Evolutionary conservation across 495 filamentous ascomycete species (phyloP), one percentile per base, ranked within the genome.

Genomic region (Lasiosphaeria ovina): DNA sequence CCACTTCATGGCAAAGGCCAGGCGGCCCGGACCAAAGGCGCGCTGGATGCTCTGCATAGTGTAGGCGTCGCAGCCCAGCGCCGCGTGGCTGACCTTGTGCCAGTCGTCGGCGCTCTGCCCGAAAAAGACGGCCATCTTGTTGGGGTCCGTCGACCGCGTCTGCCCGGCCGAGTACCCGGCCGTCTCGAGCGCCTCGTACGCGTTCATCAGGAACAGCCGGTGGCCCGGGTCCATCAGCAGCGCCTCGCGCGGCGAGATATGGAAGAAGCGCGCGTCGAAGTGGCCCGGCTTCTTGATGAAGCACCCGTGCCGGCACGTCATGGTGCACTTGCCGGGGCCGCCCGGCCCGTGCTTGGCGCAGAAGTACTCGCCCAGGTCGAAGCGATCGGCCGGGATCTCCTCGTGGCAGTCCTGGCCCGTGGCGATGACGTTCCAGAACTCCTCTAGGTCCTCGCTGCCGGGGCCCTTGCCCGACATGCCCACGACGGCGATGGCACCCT

Each of bases 161-260:
- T 87, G 76, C 68, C 92, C 88, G 0, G 90, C 87, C 33, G 94
- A 88, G 64, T 91, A 88, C 0, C 92, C 92, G 35, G 89, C 85
- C 83, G 87, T 87, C 69, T 96, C 92, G 2, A 96, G 80, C 2
- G 92, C 92, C 66, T 95, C 91, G 60, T 93, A 94, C 0, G 89
- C 89, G 35, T 89, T 92, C 32, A 87, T 83, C 31, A 97, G 74
- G 3, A 88, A 88, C 57, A 94, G 75, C 50, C 92, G 82, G 70
- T 93, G 91, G 72, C 89, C 90, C 0, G 92, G 92, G 71, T 96
- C 92, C 0, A 89, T 89, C 62, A 93, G 89, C 40, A 82, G 78
- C 6, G 92, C 92, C 73, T 96, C 92, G 54, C 89, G 85, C 1
- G 92, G 91, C 14, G 90, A 94, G 83, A 96, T 93, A 72, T 90